Evolutionary conservation across 768 basidiomycete genomes (phyloP), one percentile per base, ranked within the genome.

Genomic region (Lactarius hatsudake): DNA sequence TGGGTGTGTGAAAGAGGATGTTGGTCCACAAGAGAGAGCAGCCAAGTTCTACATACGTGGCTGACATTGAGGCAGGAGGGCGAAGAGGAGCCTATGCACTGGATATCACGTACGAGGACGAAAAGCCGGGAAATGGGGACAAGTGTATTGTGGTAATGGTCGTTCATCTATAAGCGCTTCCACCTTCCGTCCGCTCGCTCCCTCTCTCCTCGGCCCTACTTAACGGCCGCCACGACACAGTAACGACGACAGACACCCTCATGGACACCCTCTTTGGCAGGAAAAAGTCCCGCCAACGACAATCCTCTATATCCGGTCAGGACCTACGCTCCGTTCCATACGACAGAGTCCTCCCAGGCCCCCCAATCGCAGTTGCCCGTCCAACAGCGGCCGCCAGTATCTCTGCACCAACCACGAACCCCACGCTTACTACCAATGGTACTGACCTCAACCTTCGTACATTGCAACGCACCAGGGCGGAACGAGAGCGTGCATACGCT

Each of bases 321-420:
- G 88, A 90, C 23, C 80, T 91, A 75, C 78, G 81, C 61, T 88
- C 89, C 13, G 81, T 91, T 58, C 90, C 90, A 26, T 91, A 91
- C 74, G 88, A 91, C 79, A 85, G 81, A 74, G 80, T 89, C 42
- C 81, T 80, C 26, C 77, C 84, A n/a, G 78, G 84, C 62, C 84
- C 88, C 57, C 89, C 90, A 30, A 72, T 87, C 45, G 77, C 88
- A 45, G 84, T 85, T 59, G 79, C 77, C 28, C 81, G 70, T 45
- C 18, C 59, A 34, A 4, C 54, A 13, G 61, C 59, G 66, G 72
- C 71, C 20, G 69, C 77, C 26, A 75, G 70, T 59, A 93, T 94
- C 70, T 93, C 90, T 36, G 92, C 91, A 5, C 91, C 91, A 9
- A 88, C 89, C 72, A 92, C 91, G 30, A 94, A 94, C 72, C 91